These are phyloP conservation scores for Mucor irregularis DNA, from an alignment of 371 early-diverging fungal genomes.

Conservation along the genomic window DNA sequence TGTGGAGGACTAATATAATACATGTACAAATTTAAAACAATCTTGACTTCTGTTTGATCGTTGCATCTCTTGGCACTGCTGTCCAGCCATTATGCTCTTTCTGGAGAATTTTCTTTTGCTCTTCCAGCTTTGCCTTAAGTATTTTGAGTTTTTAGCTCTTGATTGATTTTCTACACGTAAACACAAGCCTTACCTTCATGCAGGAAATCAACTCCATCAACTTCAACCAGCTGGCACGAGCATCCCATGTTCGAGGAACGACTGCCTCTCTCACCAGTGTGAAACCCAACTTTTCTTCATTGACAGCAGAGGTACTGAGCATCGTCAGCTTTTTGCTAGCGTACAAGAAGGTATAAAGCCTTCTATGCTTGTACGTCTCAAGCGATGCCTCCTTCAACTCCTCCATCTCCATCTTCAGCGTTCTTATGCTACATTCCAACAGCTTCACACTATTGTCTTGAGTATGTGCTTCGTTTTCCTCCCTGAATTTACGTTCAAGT, in stretches of 20 bases:
- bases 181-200: constrained; percentile 1
- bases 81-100: constrained; percentile 3
- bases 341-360: not conserved
- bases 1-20: too few relatives aligned
- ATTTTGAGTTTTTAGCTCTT: constrained; percentile 1
- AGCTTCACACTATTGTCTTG: constrained; percentile 2
- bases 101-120: constrained; percentile 5
- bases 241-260: constrained; percentile 4
- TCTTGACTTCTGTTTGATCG: too few relatives aligned
- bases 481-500: not conserved
- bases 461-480: not conserved
- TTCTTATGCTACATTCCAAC: constrained; percentile 4
- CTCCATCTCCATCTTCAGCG: constrained; percentile 6
- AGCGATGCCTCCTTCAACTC: not conserved
- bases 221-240: not conserved
- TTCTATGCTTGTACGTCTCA: not conserved
- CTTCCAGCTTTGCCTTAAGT: constrained; percentile 7
- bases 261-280: not conserved
- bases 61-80: constrained; percentile 1
- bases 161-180: constrained; percentile 2
- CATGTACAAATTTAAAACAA: too few relatives aligned
- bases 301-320: constrained; percentile 1
- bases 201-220: constrained; percentile 3
- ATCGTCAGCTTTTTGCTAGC: constrained; percentile 4
- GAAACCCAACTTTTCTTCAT: not conserved